A percentile compares a stretch with the other conserved stretches of the same genome.
These are phyloP conservation scores for Corymbia maculata DNA, from an alignment of 345 rosid genomes.

Conservation along the genomic window DNA sequence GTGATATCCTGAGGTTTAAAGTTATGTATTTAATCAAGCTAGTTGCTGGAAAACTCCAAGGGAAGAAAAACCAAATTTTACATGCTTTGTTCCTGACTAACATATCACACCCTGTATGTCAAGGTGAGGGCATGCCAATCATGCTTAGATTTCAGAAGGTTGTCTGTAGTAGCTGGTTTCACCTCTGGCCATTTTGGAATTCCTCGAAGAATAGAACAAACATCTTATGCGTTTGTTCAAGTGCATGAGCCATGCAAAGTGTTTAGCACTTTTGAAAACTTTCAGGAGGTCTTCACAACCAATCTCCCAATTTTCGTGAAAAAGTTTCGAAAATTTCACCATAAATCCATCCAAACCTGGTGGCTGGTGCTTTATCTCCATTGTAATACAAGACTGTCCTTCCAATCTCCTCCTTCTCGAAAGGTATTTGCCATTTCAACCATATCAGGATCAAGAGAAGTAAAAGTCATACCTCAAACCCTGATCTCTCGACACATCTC, in stretches of 20 bases:
- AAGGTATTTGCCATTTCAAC: background rate
- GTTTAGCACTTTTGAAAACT: background rate
- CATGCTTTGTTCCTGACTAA: background rate
- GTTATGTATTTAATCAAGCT: background rate
- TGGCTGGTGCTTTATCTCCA: background rate
- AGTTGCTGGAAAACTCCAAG: background rate
- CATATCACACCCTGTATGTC: background rate
- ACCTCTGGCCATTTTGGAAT: background rate
- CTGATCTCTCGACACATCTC: background rate
- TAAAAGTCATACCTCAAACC: background rate
- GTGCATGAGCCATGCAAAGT: background rate
- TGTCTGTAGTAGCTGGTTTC: background rate
- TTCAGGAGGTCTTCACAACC: background rate
- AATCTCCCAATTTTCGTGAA: background rate
- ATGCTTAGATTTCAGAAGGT: background rate
- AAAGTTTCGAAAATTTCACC: background rate
- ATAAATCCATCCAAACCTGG: background rate
- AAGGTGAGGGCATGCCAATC: background rate
- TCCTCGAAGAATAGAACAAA: background rate
- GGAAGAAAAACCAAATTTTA: background rate
- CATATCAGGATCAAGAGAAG: background rate
- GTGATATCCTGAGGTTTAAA: background rate
- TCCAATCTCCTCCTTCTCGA: background rate
- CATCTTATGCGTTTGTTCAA: background rate
- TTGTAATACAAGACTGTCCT: background rate